Conservation (phyloP, 2,329 filamentous ascomycete genomes). For the Calonectria montana region DNA sequence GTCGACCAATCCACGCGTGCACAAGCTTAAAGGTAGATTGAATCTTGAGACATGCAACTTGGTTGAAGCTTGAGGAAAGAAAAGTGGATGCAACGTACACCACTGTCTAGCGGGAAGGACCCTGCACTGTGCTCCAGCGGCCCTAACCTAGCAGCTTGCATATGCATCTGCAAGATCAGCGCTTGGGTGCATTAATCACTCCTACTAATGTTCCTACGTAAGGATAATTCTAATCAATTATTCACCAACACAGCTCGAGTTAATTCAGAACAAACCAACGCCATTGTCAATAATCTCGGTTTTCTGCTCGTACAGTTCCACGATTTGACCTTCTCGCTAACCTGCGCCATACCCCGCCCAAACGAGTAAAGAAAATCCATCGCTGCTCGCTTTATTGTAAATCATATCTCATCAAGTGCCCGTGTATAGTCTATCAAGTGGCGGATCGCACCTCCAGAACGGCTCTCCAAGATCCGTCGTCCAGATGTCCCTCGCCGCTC, state of each 20-base stretch:
- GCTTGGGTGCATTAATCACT: background rate
- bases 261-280: conserved; percentile 2
- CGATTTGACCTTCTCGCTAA: background rate
- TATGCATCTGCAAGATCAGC: conserved; percentile 15
- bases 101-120: background rate
- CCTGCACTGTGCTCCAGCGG: conserved; percentile 10
- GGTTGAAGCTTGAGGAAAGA: background rate
- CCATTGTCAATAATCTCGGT: conserved; percentile 4
- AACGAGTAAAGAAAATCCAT: conserved; percentile 8
- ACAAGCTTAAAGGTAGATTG: background rate
- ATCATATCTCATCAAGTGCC: conserved; percentile 25
- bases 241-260: background rate
- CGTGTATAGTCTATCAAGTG: conserved; percentile 23
- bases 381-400: conserved; percentile 14
- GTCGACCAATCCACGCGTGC: background rate
- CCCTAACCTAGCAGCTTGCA: conserved; percentile 12
- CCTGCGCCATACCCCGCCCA: conserved; percentile 8
- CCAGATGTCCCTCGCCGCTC: conserved; percentile 35
- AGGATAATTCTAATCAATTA: conserved; percentile 21
- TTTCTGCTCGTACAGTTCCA: conserved; percentile 13
- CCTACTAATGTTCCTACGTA: conserved; percentile 19
- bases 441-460: conserved; percentile 38
- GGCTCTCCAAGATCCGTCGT: conserved; percentile 36
- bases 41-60: background rate
- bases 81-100: background rate